Evolutionary conservation across 441 rosid genomes (phyloP).

Genomic region (Populus trichocarpa): DNA sequence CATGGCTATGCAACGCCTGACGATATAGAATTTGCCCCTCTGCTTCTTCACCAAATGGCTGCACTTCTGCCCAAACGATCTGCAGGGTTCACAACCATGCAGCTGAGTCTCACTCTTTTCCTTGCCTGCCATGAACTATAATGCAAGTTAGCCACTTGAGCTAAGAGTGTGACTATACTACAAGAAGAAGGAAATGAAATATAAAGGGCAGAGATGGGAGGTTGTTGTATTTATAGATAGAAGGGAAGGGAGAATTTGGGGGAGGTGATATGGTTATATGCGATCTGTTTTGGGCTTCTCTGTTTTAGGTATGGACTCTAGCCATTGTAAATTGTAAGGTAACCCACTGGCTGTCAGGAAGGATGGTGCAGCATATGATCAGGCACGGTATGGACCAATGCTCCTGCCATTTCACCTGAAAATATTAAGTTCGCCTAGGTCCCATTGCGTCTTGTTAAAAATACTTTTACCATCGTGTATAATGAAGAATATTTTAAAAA

Average conservation of each 20-base stretch:
- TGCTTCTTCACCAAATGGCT: slow-evolving; percentile 81
- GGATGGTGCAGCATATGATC: slow-evolving; percentile 16
- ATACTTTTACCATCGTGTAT: neutral
- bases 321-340: slow-evolving; percentile 8
- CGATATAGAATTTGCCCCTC: slow-evolving; percentile 77
- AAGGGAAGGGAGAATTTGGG: slow-evolving; percentile 9
- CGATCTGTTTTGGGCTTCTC: neutral
- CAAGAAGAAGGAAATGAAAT: slow-evolving; percentile 8
- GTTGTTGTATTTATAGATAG: slow-evolving; percentile 10
- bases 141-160: neutral
- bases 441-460: neutral
- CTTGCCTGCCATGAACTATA: slow-evolving; percentile 25
- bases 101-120: slow-evolving; percentile 22
- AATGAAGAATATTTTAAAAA: no score
- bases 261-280: slow-evolving; percentile 9
- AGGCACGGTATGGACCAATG: slow-evolving; percentile 25
- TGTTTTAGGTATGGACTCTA: slow-evolving; percentile 19
- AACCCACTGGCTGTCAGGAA: slow-evolving; percentile 31
- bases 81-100: slow-evolving; percentile 54
- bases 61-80: slow-evolving; percentile 81
- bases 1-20: slow-evolving; percentile 86
- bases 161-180: neutral
- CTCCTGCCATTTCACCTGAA: slow-evolving; percentile 19
- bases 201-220: neutral
- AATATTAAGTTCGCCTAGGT: neutral